A percentile compares a stretch with the other conserved stretches of the same genome.
These are phyloP conservation scores for Begonia loranthoides DNA, from an alignment of 306 rosid species.

Conservation along the genomic window DNA sequence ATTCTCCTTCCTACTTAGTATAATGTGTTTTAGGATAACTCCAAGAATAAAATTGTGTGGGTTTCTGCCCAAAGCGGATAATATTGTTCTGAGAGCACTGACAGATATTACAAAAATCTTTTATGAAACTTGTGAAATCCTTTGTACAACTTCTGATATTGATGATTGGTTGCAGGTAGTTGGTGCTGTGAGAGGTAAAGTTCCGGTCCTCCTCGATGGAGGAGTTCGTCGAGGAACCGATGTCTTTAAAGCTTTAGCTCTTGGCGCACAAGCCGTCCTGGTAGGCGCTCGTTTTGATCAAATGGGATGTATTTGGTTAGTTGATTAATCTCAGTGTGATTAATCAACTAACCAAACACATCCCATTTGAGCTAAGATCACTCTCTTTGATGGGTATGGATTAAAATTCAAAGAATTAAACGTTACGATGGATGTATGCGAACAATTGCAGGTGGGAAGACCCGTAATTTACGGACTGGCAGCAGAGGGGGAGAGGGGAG, in stretches of 20 bases:
- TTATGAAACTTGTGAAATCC: too few relatives aligned
- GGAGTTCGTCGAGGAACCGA: constrained; percentile 58
- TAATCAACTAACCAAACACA: neutral
- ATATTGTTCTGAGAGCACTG: too few relatives aligned
- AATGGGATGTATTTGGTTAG: too few relatives aligned
- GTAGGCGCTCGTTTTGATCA: constrained; percentile 18
- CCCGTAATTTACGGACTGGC: constrained; percentile 36
- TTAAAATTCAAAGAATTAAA: too few relatives aligned
- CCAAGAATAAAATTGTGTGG: too few relatives aligned
- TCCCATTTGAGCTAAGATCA: neutral
- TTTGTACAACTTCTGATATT: too few relatives aligned
- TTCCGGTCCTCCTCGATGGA: constrained; percentile 47
- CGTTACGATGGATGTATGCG: neutral
- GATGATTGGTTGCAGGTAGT: constrained; percentile 26
- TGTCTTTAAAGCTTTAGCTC: constrained; percentile 58
- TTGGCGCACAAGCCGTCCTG: constrained; percentile 57
- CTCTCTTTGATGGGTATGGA: neutral
- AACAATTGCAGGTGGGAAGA: constrained; percentile 39
- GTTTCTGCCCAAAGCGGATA: too few relatives aligned
- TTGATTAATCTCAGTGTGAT: too few relatives aligned
- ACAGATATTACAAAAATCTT: too few relatives aligned
- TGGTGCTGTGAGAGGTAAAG: constrained; percentile 35
- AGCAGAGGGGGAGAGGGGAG: constrained; percentile 44
- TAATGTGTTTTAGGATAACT: too few relatives aligned
- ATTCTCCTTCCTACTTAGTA: too few relatives aligned